Base-by-base conservation (phyloP, 2,329 filamentous ascomycete genomes). In the Monilinia aucupariae region DNA sequence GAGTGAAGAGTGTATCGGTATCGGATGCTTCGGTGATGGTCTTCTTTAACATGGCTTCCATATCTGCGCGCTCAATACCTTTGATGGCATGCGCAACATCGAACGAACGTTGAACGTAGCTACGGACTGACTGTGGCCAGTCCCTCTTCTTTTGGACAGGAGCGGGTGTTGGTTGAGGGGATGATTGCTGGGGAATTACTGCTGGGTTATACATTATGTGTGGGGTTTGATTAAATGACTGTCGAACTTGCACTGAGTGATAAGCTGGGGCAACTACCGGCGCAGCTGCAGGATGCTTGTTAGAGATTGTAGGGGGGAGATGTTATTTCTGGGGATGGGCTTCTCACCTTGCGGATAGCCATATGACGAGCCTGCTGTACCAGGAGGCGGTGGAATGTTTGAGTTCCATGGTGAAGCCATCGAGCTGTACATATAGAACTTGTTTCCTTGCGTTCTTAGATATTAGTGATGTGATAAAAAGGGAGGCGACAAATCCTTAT, bases 101-200 rank as follows among this genome's bases (percentile, higher is more conserved):
- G 74, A 97, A 97, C 32, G 92, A 92, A 72, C 92, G 87, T 72
- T 92, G 88, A 39, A 97, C 93, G 77, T 97, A 97, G 68, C 83
- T 81, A 70, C 92, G 89, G 65, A 97, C 91, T n/a, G 88, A 84
- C 50, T 84, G 79, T 39, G 92, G 87, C 88, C 91, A 97, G 70
- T 89, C 85, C 71, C 88, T 86, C 78, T 88, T 74, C 67, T 72
- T 73, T 75, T 81, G 80, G 75, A 69, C 64, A 73, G 69, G 51
- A 72, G 66, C 65, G 70, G 68, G 64, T 73, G 68, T 64, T 64
- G 68, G 69, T 64, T 72, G 64, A 59, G 67, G 65, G 37, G 65
- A 71, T 67, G 71, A 64, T 55, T 61, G 64, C 47, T 60, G 62
- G 34, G 64, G 62, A 27, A 68, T 49, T 73, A 67, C 66, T 71